Evolutionary conservation across 805 yeast genomes (phyloP), one percentile per base, ranked within the genome.

Genomic region (Ogataea angusta): DNA sequence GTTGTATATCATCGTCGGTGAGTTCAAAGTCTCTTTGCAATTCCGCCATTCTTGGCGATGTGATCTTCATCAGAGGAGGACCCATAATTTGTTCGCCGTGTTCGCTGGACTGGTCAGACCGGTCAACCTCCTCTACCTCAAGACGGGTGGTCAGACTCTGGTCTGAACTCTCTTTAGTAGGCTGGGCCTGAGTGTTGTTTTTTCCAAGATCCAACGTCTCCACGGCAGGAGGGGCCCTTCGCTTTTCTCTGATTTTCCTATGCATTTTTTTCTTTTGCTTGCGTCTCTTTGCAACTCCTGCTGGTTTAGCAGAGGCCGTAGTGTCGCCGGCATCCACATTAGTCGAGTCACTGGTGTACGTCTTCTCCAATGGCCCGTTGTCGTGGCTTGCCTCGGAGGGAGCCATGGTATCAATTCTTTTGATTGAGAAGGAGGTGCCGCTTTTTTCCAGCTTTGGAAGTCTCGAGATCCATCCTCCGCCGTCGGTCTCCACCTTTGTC

Each of bases 381-480:
- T 37, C 36, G n/a, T 35, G 36, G 14, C 38, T 34, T 24, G 43
- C 48, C 12, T 38, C 46, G 3, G 52, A 40, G 12, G 72, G 67
- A 14, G 72, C 75, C 48, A 66, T 66, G 0, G 95, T 86, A 56
- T 88, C 96, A 32, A 88, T 76, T 54, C 95, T 75, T 45, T 84
- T 90, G 46, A 90, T 72, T 2, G 96, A 87, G 51, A 85, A 80
- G 1, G 93, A 79, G 21, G 90, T 75, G 6, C 89, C 85, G 10
- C 70, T 67, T 40, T 75, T 76, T 38, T 84, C 93, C 59, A 87
- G 67, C 30, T 83, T 76, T 23, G 95, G 96, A 52, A 91, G 72
- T 62, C 96, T 80, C 39, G 80, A 74, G 69, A 90, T 78, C 98
- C 99, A 93, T 6, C 96, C 97, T 85, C 21, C 84, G 69, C 49